Base-by-base conservation (phyloP, 345 rosid genomes). In the Microcos paniculata region DNA sequence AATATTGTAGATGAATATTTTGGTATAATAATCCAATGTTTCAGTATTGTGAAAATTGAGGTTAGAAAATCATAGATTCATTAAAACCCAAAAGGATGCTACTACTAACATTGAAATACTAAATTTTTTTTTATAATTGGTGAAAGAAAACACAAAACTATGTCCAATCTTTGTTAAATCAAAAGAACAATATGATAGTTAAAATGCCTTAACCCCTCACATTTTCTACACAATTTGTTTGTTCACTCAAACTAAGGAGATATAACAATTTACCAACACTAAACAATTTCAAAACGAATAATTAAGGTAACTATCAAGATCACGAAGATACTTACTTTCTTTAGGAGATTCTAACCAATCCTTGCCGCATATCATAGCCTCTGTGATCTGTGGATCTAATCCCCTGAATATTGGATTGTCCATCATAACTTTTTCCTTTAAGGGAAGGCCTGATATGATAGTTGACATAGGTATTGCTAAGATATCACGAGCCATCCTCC, bases 401-500 rank as follows among this genome's bases (percentile, higher is more conserved):
- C 33, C 56, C 16, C 0, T 6, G 15, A 40, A 55, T 18, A 14
- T 9, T 38, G 31, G 64, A 72, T 57, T 59, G 12, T 57, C 21
- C 66, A 40, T 10, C 40, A 42, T 9, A 26, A 42, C 24, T 38
- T 42, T n/a, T 23, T 43, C 9, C 42, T 0, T 5, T 14, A 58
- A 58, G 23, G 66, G 3, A 26, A 66, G 45, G 11, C 62, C 33
- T 10, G 55, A 18, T 13, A 56, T 21, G 33, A 59, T 14, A 26
- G 53, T 9, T n/a, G 78, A 52, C 4, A 79, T 16, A 6, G 82
- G 64, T 9, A 70, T 23, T 13, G 72, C 55, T 24, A 79, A 61
- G 24, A 58, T 45, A 21, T 79, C 78, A 1, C 57, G 30, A 19
- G 70, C 82, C 75, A 74, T 68, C 46, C 24, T 79, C 8, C 58